Evolutionary conservation across 2,329 filamentous ascomycete genomes (phyloP), one percentile per base, ranked within the genome.

Genomic region (Piedraia hortae): DNA sequence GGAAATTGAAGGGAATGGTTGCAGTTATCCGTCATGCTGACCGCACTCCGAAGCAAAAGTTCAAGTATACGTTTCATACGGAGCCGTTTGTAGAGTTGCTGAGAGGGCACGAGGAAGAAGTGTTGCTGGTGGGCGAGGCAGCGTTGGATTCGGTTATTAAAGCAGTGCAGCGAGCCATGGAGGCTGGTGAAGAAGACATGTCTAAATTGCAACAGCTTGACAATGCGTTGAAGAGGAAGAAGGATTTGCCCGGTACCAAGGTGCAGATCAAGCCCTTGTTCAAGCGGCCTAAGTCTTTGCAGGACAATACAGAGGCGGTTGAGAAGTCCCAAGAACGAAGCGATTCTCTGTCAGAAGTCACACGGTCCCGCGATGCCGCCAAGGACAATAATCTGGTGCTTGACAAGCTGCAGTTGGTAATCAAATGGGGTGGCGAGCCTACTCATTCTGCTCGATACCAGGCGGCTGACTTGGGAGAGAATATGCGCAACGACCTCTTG

Each of bases 181-280:
- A 62, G 15, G 64, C 77, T 35, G 73, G 70, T 1, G 53, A 78
- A 10, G 85, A 97, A 43, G 88, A 97, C 37, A 57, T 57, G 21
- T 64, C 62, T 22, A 97, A 97, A 47, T 63, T 97, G n/a, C 68
- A 64, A 31, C 56, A 75, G 18, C 56, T 97, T 21, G 69, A 72
- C 26, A 82, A 82, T 30, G 82, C 88, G 4, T 51, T 97, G 4
- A 66, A 75, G 18, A 88, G 85, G 48, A 97, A 97, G 45, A 78
- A 80, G 2, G 67, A 66, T 10, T 91, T 82, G 72, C 69, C 78
- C 3, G 85, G 85, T 1, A 97, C 85, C 1, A 97, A 97, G 44
- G 78, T 97, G 2, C 85, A 97, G 46, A 93, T 97, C 43, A 97
- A 97, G 46, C 85, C 85, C 6, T 90, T 97, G 78, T 97, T 97